These are phyloP conservation scores for Linum lewisii DNA, from an alignment of 345 rosid genomes.

Conservation along the genomic window DNA sequence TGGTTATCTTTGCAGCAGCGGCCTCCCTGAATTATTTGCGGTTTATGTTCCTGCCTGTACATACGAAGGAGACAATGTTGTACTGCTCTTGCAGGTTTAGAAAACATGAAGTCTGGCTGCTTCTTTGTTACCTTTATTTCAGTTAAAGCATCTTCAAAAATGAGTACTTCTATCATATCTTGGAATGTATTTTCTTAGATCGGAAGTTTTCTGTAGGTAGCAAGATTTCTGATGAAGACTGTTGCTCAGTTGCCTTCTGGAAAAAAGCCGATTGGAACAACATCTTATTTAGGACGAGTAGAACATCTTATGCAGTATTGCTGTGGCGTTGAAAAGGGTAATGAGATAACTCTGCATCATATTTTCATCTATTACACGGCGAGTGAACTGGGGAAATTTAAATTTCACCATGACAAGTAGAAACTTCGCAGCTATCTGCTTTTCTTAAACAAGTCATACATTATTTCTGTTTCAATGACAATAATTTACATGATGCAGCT, in stretches of 20 bases:
- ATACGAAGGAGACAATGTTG: slow-evolving; percentile 95
- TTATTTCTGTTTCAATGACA: background rate
- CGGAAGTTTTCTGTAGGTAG: slow-evolving; percentile 41
- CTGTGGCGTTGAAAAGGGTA: slow-evolving; percentile 64
- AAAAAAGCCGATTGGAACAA: slow-evolving; percentile 82
- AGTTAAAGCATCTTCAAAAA: background rate
- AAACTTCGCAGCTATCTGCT: background rate
- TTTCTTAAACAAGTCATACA: background rate
- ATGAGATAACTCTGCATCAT: slow-evolving; percentile 7
- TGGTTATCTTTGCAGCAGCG: slow-evolving; percentile 89
- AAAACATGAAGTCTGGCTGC: background rate
- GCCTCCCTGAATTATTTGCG: slow-evolving; percentile 95
- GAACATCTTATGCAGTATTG: slow-evolving; percentile 66
- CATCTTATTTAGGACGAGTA: slow-evolving; percentile 63
- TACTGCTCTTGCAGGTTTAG: slow-evolving; percentile 76
- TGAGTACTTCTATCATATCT: background rate
- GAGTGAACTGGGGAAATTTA: background rate
- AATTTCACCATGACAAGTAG: background rate
- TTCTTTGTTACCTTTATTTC: background rate
- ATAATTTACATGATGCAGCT: slow-evolving; percentile 34
- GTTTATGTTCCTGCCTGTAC: slow-evolving; percentile 95
- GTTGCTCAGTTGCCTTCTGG: slow-evolving; percentile 79
- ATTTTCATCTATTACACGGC: background rate
- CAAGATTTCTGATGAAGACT: slow-evolving; percentile 92
- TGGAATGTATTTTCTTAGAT: slow-evolving; percentile 4